Conservation (phyloP, 306 rosid species). For the Senna tora region DNA sequence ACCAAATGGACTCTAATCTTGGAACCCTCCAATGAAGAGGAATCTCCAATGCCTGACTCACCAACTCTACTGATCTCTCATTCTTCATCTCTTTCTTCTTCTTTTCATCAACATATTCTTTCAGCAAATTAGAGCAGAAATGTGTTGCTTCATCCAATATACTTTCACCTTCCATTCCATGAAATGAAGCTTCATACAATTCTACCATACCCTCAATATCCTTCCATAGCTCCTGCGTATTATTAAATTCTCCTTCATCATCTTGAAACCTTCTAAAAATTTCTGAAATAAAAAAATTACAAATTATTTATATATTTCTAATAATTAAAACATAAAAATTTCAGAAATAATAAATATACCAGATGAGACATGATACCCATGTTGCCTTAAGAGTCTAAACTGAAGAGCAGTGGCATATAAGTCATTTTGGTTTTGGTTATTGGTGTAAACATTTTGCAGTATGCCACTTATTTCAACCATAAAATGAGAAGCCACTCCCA, state of each 20-base stretch:
- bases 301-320: not conserved
- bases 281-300: not conserved
- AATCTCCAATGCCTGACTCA: conserved; percentile 35
- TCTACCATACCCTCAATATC: not conserved
- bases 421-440: too few relatives aligned
- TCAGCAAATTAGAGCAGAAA: not conserved
- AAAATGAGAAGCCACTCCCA: not conserved
- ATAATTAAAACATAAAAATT: not conserved
- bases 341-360: not conserved
- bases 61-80: not conserved
- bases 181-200: not conserved
- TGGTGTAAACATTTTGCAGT: not conserved
- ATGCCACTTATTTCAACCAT: not conserved
- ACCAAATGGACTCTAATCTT: conserved; percentile 32
- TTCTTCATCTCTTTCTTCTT: not conserved
- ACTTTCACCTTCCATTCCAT: not conserved
- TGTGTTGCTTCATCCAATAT: not conserved
- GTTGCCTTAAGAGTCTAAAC: not conserved
- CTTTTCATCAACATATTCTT: not conserved
- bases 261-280: not conserved
- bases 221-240: not conserved
- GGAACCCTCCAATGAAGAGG: conserved; percentile 36
- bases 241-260: not conserved
- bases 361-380: not conserved
- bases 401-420: not conserved